Base-by-base conservation (phyloP, 78 protist species). In the Dictyostelium brefeldianum region DNA sequence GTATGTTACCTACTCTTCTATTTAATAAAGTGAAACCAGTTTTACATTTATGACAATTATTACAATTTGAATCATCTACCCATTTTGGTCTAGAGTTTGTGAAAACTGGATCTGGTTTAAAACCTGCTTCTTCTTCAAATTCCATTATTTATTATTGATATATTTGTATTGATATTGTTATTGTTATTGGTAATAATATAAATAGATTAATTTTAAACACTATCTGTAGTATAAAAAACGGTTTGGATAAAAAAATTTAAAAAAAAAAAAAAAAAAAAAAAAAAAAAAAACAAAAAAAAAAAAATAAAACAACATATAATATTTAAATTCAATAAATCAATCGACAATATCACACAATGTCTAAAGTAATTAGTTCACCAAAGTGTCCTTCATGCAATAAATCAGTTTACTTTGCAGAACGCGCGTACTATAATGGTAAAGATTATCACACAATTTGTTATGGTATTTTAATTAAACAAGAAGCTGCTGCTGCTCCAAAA, bases 51-150 rank as follows among this genome's bases (percentile, higher is more conserved):
- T 78, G 65, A 75, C 81, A 87, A 67, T 64, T 64, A 6, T 43
- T 47, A 15, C 48, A 65, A n/a, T 56, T 48, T 17, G 48, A 17
- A 62, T 87, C 92, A 1, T 87, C 92, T 1, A 77, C 92, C 92
- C 92, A 87, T 50, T 77, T 87, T 77, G 92, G 92, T 65, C 83
- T 74, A 18, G 92, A 77, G 69, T 87, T 87, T 46, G 92, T 87
- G 36, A 87, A 87, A 12, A 54, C 57, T 48, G 92, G 74, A 46
- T 87, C 92, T 87, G 92, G 92, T 59, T 77, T 87, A 27, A 87
- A 77, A 18, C 70, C 53, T 54, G 20, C 36, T 46, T 87, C 92
- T 62, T 87, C 92, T 5, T 87, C 92, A 54, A 31, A 87, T 48
- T 87, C 92, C 92, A 87, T 87, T 84, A 54, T 80, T 27, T 73